Evolutionary conservation across 805 yeast genomes (phyloP), one percentile per base, ranked within the genome.

Genomic region (Wickerhamomyces sydowiorum): DNA sequence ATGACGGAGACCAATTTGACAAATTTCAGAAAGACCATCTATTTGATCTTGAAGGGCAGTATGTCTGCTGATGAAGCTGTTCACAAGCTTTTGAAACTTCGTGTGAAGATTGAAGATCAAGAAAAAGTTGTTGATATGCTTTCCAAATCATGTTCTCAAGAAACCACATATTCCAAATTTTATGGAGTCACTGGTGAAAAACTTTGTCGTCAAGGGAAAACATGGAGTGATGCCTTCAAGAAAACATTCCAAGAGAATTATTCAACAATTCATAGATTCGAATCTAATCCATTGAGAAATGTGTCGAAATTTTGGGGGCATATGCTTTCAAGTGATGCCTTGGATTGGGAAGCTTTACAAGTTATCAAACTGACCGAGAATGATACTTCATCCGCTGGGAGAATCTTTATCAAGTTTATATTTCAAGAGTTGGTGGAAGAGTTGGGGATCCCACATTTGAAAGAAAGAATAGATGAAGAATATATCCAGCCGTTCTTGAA

Each of bases 41-140:
- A 91, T 53, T 65, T 90, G 23, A 82, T 91, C 0, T 67, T 93
- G 9, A 88, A 86, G 82, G 87, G 96, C 19, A 80, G 96, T 45
- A 76, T 91, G 82, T 82, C 95, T 0, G 80, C 90, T 5, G 96
- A 87, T 50, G 99, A 93, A 66, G 91, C 96, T 1, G 89, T 87
- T 1, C 98, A 90, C 60, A 90, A 90, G 59, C 63, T 93, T 6
- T 51, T 86, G 32, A 76, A 74, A 53, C 53, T 86, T 12, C 53
- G 69, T 8, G 65, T 71, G 13, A 62, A 65, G 1, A 57, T 51
- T 13, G 58, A 66, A 8, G 69, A 75, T 36, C 76, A 80, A 50
- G 61, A 61, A 5, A 73, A 75, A 49, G 68, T 87, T 13, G 79
- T 76, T 7, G 89, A 84, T 50, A 84, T 86, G 76, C 63, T 91